Evolutionary conservation across 2,329 filamentous ascomycete species (phyloP), one percentile per base, ranked within the genome.

Genomic region (Phoma herbarum): DNA sequence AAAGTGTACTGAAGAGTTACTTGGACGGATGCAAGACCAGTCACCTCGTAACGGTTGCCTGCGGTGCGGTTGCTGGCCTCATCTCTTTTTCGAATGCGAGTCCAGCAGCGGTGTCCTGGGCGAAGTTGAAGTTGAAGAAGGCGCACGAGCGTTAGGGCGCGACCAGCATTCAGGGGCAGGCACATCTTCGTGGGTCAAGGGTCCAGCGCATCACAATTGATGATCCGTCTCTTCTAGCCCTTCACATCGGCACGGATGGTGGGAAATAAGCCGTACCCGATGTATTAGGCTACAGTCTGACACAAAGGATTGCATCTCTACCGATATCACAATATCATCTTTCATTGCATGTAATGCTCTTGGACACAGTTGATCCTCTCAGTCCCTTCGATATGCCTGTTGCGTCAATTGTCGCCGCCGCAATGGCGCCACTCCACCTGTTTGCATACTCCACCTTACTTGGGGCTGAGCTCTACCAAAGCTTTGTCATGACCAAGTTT

Each of bases 401-500:
- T 7, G 29, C 47, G 37, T 47, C 54, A 20, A 47, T 46, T 7
- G 9, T 58, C 10, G 20, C 54, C 9, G 31, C 44, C 7, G 9
- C 59, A 10, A 55, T 73, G n/a, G 61, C 60, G 3, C 68, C 77
- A 3, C 70, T 75, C 29, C 79, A 80, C 52, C 62, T 81, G 10
- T 54, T 80, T 11, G 65, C 73, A 1, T 80, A 78, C 54, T 77
- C 78, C 1, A 71, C 77, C 1, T 67, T 80, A 7, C 68, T 81
- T 4, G 78, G 78, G 12, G 75, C 74, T 2, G 69, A 79, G 53
- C 60, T 80, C 0, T 81, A 76, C 52, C 67, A 80, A 63, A 78
- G 65, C 59, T 79, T 81, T 50, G 57, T 79, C 35, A 75, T 79
- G 52, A 78, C 77, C 1, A 81, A 79, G 61, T 61, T 81, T 18